These are phyloP conservation scores for Apiospora rasikravindrae DNA, from an alignment of 2,329 filamentous ascomycete species.

Conservation along the genomic window DNA sequence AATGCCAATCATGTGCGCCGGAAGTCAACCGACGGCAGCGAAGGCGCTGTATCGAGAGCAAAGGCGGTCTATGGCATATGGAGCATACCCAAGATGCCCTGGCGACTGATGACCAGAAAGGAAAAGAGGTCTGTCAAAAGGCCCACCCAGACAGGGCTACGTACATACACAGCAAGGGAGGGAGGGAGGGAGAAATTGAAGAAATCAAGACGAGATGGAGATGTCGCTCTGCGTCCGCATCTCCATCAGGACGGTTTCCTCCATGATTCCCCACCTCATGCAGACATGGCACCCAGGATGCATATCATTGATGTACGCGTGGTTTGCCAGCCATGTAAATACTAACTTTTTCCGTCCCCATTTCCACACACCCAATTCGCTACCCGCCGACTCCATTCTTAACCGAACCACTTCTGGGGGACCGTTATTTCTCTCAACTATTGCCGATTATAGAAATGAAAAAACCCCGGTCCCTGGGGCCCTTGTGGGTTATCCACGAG, in stretches of 20 bases:
- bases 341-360: neutral
- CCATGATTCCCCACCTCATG: conserved; percentile 1
- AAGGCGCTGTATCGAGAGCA: neutral
- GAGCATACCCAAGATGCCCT: neutral
- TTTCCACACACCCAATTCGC: conserved; percentile 4
- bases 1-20: neutral
- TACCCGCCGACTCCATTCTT: conserved; percentile 9
- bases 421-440: conserved; percentile 1
- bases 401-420: conserved; percentile 11
- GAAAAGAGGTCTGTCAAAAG: neutral
- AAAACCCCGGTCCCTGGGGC: neutral
- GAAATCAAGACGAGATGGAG: neutral
- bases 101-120: neutral
- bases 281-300: conserved; percentile 10
- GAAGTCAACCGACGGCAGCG: neutral
- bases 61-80: neutral
- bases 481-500: neutral
- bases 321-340: neutral
- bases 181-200: neutral
- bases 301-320: conserved; percentile 2
- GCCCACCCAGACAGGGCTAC: neutral
- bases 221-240: neutral
- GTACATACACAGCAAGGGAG: neutral
- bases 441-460: neutral
- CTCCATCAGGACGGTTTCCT: neutral